phyloP scores from a whole-genome alignment of 768 basidiomycete species.

The Termitomyces heimii region DNA sequence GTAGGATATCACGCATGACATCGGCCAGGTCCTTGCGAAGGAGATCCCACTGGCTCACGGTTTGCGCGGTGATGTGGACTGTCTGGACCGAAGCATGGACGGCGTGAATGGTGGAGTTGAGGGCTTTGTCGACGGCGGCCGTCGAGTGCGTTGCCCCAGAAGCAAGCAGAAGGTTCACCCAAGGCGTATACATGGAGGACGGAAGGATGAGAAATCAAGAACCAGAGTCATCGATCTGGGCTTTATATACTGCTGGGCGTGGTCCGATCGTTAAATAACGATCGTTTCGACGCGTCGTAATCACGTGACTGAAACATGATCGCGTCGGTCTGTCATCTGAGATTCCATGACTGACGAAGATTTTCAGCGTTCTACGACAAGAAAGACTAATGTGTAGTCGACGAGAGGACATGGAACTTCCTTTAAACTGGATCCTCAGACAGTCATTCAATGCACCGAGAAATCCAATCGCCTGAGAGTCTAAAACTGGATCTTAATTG shows the following conservation, averaged over 20 bases:
- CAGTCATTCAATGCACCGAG: neutral
- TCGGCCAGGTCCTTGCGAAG: neutral
- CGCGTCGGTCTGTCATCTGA: neutral
- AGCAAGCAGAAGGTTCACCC: neutral
- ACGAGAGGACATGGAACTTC: no score
- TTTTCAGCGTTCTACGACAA: no score
- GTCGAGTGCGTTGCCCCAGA: neutral
- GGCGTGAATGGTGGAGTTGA: neutral
- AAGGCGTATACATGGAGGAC: neutral
- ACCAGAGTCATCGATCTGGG: neutral
- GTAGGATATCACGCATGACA: neutral
- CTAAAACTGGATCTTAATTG: no score
- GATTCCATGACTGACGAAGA: no score
- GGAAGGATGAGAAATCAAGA: neutral
- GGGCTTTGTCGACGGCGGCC: neutral
- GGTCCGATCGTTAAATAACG: neutral
- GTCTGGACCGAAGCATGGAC: neutral
- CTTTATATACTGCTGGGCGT: neutral
- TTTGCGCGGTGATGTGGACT: neutral
- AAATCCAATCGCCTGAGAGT: neutral
- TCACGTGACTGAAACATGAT: neutral
- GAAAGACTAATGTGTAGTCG: no score
- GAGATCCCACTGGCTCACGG: neutral
- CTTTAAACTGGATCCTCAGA: neutral
- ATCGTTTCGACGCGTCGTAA: neutral